Conservation (phyloP, 257 asterid species). For the Rehmannia glutinosa region DNA sequence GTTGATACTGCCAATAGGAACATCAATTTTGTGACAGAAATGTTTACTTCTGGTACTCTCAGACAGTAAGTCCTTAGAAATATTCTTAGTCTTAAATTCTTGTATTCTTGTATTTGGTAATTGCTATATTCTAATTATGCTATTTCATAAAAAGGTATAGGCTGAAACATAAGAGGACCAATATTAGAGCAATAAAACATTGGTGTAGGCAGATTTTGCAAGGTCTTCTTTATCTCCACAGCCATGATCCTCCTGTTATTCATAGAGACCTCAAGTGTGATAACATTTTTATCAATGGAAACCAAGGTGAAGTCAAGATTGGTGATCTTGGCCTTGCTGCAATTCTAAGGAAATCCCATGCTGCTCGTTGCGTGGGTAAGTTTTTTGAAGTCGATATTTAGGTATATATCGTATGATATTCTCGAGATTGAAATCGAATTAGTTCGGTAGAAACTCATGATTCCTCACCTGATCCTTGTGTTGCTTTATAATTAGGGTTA, state of each 20-base stretch:
- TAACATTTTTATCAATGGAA: constrained; percentile 81
- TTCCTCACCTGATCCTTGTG: too few species aligned
- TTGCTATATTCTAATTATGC: neutral
- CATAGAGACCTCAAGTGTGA: constrained; percentile 94
- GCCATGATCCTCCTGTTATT: constrained; percentile 81
- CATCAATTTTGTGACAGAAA: constrained; percentile 94
- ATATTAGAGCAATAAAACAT: constrained; percentile 75
- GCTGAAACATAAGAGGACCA: constrained; percentile 72
- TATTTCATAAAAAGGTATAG: constrained; percentile 43
- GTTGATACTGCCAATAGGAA: constrained; percentile 80
- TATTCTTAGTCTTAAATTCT: neutral
- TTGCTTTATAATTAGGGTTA: too few species aligned
- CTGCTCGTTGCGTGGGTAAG: constrained; percentile 85
- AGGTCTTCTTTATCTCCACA: constrained; percentile 80
- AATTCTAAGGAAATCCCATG: constrained; percentile 69
- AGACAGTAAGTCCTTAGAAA: constrained; percentile 65
- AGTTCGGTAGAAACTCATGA: too few species aligned
- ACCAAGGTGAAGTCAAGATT: constrained; percentile 86
- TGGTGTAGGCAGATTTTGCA: constrained; percentile 88
- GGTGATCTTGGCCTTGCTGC: constrained; percentile 96
- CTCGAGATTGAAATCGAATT: neutral
- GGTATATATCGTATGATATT: neutral
- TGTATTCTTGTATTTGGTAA: neutral
- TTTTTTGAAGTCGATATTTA: neutral
- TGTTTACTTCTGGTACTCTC: constrained; percentile 98